These are phyloP conservation scores for Ilyonectria sp. DNA, from an alignment of 2,329 filamentous ascomycete species.

Conservation along the genomic window DNA sequence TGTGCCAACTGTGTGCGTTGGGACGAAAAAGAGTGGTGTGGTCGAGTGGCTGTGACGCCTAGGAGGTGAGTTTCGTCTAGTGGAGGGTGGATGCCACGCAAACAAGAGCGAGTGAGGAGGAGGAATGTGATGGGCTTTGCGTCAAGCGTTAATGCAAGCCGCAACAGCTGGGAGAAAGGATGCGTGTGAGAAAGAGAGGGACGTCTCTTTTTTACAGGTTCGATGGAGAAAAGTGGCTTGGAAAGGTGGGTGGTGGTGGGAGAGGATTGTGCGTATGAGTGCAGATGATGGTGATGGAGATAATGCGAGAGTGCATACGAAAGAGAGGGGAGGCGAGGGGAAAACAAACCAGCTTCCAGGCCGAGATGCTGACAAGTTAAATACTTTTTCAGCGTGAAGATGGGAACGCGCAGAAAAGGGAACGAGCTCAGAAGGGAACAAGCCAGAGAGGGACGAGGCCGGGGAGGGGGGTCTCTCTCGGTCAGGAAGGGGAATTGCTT, in stretches of 20 bases:
- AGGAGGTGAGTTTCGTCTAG: not conserved
- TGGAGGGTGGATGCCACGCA: not conserved
- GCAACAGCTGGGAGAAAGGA: not conserved
- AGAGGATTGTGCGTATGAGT: not conserved
- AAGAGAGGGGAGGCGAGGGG: constrained; percentile 15
- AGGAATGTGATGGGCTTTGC: not conserved
- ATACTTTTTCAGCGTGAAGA: constrained; percentile 25
- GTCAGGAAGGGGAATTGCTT: constrained; percentile 9
- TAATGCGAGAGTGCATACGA: constrained; percentile 1
- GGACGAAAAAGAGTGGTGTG: not conserved
- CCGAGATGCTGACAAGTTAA: constrained; percentile 29
- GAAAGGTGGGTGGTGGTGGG: not conserved
- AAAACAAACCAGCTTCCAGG: constrained; percentile 4
- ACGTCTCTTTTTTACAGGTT: not conserved
- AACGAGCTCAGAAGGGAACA: constrained; percentile 18
- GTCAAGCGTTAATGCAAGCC: not conserved
- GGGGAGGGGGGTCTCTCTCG: not conserved
- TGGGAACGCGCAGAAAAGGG: constrained; percentile 4
- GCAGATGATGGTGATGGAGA: constrained; percentile 6
- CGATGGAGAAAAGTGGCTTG: not conserved
- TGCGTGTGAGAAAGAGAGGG: not conserved
- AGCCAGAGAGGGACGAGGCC: constrained; percentile 18
- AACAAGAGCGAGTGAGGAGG: not conserved
- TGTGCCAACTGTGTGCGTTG: not conserved
- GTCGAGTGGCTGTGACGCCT: not conserved